Evolutionary conservation across 2,329 filamentous ascomycete genomes (phyloP).

Genomic region (Fusarium domesticum): DNA sequence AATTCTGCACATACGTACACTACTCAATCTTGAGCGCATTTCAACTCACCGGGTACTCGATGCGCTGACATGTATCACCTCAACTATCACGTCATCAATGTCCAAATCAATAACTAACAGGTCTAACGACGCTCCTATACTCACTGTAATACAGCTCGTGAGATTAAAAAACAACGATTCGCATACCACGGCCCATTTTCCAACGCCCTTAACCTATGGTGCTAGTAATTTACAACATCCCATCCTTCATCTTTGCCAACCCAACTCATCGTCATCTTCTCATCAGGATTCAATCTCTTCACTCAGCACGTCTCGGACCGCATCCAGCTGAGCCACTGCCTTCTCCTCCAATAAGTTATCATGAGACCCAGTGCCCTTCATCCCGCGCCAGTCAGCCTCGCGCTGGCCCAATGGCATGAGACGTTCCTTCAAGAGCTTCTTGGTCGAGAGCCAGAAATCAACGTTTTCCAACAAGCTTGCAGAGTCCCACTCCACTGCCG

Average conservation of each 20-base stretch:
- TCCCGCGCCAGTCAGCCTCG: conserved; percentile 62
- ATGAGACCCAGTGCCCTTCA: conserved; percentile 38
- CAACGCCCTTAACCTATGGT: conserved; percentile 25
- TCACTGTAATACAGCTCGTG: too few species aligned
- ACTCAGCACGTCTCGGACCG: conserved; percentile 53
- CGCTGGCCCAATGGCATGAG: conserved; percentile 70
- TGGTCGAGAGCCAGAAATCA: conserved; percentile 73
- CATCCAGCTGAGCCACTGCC: conserved; percentile 66
- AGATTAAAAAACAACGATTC: conserved; percentile 13
- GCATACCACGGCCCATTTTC: conserved; percentile 21
- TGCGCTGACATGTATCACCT: conserved; percentile 10
- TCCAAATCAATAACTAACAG: conserved; percentile 1
- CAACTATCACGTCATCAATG: conserved; percentile 2
- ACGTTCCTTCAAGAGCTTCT: conserved; percentile 66
- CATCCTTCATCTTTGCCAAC: conserved; percentile 10
- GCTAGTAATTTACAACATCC: conserved; percentile 25
- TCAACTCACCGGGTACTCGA: too few species aligned
- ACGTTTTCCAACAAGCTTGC: conserved; percentile 73
- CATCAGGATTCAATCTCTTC: conserved; percentile 46
- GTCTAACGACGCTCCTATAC: too few species aligned
- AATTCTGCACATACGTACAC: not conserved
- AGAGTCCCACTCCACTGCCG: conserved; percentile 72
- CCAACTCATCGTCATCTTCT: conserved; percentile 3
- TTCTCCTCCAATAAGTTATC: conserved; percentile 73
- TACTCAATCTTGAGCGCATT: too few species aligned